A percentile compares a stretch with the other conserved stretches of the same genome.
Evolutionary conservation across 2,329 filamentous ascomycete genomes (phyloP).

Genomic region (Scorias spongiosa): DNA sequence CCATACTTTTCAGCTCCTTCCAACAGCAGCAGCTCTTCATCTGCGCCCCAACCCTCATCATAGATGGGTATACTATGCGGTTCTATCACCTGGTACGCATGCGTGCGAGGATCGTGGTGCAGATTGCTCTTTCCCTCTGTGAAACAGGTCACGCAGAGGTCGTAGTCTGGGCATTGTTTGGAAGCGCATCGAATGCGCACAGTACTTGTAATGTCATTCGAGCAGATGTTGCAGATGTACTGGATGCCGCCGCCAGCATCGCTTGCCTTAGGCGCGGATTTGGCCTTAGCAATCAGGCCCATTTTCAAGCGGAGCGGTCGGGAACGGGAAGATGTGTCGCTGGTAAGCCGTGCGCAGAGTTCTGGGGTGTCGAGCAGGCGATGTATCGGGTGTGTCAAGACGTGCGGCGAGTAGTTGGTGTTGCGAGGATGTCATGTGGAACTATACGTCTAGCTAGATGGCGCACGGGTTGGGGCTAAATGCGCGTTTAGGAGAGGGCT

Average conservation of each 20-base stretch:
- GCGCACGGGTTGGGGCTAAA: no score
- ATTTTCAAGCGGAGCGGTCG: constrained; percentile 6
- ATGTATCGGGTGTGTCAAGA: no score
- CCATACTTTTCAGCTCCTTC: constrained; percentile 96
- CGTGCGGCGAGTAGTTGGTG: no score
- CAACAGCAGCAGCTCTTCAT: constrained; percentile 83
- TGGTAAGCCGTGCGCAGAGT: no score
- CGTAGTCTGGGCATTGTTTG: constrained; percentile 74
- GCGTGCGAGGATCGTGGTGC: constrained; percentile 71
- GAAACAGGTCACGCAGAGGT: constrained; percentile 93
- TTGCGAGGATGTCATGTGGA: no score
- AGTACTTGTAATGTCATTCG: constrained; percentile 90
- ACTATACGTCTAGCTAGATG: no score
- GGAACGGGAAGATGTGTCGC: no score
- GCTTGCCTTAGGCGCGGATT: constrained; percentile 13
- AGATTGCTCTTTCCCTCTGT: constrained; percentile 64
- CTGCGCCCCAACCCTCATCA: constrained; percentile 85
- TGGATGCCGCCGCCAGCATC: constrained; percentile 40
- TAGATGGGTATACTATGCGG: constrained; percentile 98
- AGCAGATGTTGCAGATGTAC: constrained; percentile 95
- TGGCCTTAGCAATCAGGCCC: constrained; percentile 21
- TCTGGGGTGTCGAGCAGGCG: no score
- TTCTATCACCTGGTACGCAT: constrained; percentile 87
- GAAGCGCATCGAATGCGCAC: constrained; percentile 90
- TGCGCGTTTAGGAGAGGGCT: no score